A percentile compares a stretch with the other conserved stretches of the same genome.
These are phyloP conservation scores for Euphorbia lathyris DNA, from an alignment of 345 rosid genomes.

Conservation along the genomic window DNA sequence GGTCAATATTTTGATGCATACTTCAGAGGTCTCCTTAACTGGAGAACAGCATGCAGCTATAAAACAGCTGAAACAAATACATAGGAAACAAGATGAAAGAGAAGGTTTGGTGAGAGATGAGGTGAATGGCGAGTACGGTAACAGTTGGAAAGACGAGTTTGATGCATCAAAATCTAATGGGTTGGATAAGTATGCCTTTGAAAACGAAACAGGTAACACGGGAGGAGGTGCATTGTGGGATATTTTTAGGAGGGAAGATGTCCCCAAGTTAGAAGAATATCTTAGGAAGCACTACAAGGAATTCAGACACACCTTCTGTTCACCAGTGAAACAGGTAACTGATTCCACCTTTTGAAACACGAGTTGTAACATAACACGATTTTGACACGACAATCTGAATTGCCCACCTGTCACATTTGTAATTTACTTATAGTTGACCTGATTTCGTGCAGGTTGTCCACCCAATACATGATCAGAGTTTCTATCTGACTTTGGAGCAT, in stretches of 20 bases:
- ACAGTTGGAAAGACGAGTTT: background rate
- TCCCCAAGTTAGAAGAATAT: constrained; percentile 69
- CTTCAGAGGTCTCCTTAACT: constrained; percentile 48
- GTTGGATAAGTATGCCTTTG: constrained; percentile 4
- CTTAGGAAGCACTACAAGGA: constrained; percentile 59
- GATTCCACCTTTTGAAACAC: background rate
- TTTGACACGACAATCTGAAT: too few relatives aligned
- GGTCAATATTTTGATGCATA: constrained; percentile 83
- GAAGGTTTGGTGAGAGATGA: constrained; percentile 31
- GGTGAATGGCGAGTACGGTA: constrained; percentile 10
- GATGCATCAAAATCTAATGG: too few relatives aligned
- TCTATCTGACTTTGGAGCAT: constrained; percentile 65
- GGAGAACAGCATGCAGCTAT: constrained; percentile 54
- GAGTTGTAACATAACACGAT: too few relatives aligned
- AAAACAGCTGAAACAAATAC: constrained; percentile 46
- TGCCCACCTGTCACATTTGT: background rate
- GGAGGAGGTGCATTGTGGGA: constrained; percentile 87
- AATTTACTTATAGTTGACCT: background rate
- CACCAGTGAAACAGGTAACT: constrained; percentile 59
- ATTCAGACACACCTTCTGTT: constrained; percentile 71
- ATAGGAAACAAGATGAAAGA: constrained; percentile 51
- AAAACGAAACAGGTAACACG: constrained; percentile 21
- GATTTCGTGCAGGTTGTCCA: constrained; percentile 48
- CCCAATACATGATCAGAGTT: constrained; percentile 83
- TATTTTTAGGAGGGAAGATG: constrained; percentile 86